These are phyloP conservation scores for Wickerhamiella infanticola DNA, from an alignment of 1,139 yeast species.

Conservation along the genomic window DNA sequence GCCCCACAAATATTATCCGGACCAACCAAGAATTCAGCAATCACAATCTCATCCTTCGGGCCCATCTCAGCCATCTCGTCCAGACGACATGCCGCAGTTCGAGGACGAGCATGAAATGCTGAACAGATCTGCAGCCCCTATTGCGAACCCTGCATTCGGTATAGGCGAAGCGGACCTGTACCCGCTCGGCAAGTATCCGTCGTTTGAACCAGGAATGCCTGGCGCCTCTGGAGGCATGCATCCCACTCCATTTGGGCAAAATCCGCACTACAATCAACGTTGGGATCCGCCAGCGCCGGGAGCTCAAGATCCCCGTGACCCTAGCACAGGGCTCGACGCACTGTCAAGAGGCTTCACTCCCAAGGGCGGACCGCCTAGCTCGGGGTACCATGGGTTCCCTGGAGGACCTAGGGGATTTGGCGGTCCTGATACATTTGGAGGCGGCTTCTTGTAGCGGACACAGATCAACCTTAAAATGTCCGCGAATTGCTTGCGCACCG, in stretches of 20 bases:
- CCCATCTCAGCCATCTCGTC: neutral
- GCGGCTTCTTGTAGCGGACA: neutral
- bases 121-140: slow-evolving; percentile 3
- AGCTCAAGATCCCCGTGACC: slow-evolving; percentile 10
- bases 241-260: slow-evolving; percentile 17
- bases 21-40: neutral
- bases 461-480: too few relatives aligned
- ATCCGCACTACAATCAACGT: slow-evolving; percentile 13
- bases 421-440: slow-evolving; percentile 4
- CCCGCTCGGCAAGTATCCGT: slow-evolving; percentile 27
- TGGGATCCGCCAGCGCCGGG: slow-evolving; percentile 18
- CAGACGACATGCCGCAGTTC: slow-evolving; percentile 30
- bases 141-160: slow-evolving; percentile 9
- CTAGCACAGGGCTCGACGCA: too few relatives aligned
- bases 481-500: too few relatives aligned
- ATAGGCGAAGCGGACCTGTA: slow-evolving; percentile 28
- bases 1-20: neutral
- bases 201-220: slow-evolving; percentile 16
- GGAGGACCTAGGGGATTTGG: slow-evolving; percentile 10
- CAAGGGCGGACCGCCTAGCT: neutral
- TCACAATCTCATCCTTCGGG: neutral
- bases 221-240: slow-evolving; percentile 25
- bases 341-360: neutral
- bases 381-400: slow-evolving; percentile 12
- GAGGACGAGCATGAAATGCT: slow-evolving; percentile 40